Evolutionary conservation across 1,284 basidiomycete genomes (phyloP).

Genomic region (Butyriboletus appendiculatus): DNA sequence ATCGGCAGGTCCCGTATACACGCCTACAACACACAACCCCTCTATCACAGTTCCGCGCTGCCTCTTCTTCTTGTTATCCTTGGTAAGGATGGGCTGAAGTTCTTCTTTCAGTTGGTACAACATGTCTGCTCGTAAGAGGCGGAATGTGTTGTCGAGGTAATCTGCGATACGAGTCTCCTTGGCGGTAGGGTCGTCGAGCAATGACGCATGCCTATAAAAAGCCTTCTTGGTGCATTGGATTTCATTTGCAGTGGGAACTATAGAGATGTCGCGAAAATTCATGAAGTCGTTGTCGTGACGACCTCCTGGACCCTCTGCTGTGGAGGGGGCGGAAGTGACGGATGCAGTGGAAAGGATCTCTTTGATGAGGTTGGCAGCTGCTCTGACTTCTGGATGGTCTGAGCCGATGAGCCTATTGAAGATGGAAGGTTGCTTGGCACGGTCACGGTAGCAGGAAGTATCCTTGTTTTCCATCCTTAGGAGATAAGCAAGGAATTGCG

Average conservation of each 20-base stretch:
- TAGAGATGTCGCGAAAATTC: constrained; percentile 56
- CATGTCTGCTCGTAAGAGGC: constrained; percentile 67
- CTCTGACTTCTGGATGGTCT: constrained; percentile 33
- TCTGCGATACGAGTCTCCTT: too few species aligned
- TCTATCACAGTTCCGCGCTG: constrained; percentile 46
- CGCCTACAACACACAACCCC: constrained; percentile 38
- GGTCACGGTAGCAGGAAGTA: constrained; percentile 39
- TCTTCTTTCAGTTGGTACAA: constrained; percentile 63
- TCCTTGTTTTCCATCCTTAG: constrained; percentile 41
- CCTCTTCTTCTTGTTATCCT: constrained; percentile 53
- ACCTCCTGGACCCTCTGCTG: constrained; percentile 48
- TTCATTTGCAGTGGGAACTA: constrained; percentile 62
- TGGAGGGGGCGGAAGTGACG: constrained; percentile 9
- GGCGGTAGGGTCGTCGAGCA: too few species aligned
- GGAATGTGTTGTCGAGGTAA: constrained; percentile 43
- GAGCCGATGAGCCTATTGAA: constrained; percentile 40
- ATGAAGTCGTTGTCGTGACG: constrained; percentile 59
- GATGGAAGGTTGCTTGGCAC: constrained; percentile 38
- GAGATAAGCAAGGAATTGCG: constrained; percentile 53
- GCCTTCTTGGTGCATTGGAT: constrained; percentile 44
- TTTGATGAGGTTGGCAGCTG: constrained; percentile 44
- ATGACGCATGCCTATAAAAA: constrained; percentile 41
- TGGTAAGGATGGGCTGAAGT: constrained; percentile 43
- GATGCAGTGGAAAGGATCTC: constrained; percentile 33
- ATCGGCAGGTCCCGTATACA: constrained; percentile 39